Base-by-base conservation (phyloP, 306 rosid genomes). In the Cucurbita pepo region DNA sequence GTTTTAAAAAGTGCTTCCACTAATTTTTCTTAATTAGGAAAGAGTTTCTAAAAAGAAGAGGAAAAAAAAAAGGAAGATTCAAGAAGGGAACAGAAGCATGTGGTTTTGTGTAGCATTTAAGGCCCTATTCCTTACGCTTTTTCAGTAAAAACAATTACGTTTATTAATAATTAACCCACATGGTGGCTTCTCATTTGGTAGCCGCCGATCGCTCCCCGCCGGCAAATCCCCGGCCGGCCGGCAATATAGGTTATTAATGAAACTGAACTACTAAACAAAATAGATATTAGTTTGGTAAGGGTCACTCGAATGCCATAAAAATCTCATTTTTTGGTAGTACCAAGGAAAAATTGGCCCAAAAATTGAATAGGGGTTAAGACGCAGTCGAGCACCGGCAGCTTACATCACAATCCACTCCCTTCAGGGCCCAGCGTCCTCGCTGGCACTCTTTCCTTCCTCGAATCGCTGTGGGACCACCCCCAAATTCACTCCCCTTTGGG, bases 11-110 rank as follows among this genome's bases (percentile, higher is more conserved):
- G 69, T 25, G 69, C 8, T n/a, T 62, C 69, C 69, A 62, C 69
- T 62, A 62, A 38, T 62, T 62, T 0, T 38, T 18, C 10, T 38
- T 38, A n/a, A 62, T 62, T 38, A n/a, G 50, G 25, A 62, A 62
- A 62, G 48, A 62, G 50, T 38, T 62, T 37, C 69, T 38, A 50
- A 14, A 50, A 14, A 51, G 2, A 0, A 51, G 16, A 14, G 25
- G 1, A 11, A 1, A 14, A 1, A 14, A 1, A 59, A 2, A 15
- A 60, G 3, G 37, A 5, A 34, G 18, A 61, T 14, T 61, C 10
- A 61, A 61, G 47, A 36, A 60, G 67, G 71, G 71, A 43, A 65
- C 71, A 65, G 10, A 41, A 65, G 37, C 71, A 65, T 65, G 71
- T 65, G 71, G 34, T 45, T 43, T 41, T 64, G 71, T 64, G 53